Evolutionary conservation across 2,329 filamentous ascomycete species (phyloP).

Genomic region (Aspergillus tubingensis): DNA sequence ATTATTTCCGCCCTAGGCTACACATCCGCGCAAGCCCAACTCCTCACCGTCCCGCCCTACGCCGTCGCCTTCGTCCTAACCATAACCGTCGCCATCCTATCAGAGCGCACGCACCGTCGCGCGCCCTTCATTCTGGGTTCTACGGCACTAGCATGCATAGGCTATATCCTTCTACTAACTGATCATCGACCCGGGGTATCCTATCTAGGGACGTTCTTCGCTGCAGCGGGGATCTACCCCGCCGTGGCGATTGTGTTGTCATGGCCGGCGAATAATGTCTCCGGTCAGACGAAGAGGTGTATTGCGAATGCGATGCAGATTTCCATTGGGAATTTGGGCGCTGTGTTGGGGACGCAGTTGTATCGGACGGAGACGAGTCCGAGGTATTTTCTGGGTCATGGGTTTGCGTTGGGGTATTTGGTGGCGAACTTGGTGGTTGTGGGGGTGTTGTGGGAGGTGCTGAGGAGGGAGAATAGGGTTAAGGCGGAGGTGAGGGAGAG

Average conservation of each 20-base stretch:
- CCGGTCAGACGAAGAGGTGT: slow-evolving; percentile 68
- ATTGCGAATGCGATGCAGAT: slow-evolving; percentile 72
- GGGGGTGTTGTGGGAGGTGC: slow-evolving; percentile 51
- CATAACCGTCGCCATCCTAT: slow-evolving; percentile 59
- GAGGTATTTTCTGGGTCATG: slow-evolving; percentile 66
- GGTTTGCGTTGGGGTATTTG: slow-evolving; percentile 63
- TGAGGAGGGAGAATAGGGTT: slow-evolving; percentile 60
- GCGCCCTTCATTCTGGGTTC: slow-evolving; percentile 66
- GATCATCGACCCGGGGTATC: slow-evolving; percentile 58
- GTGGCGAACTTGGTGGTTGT: too few species aligned
- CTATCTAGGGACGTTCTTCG: slow-evolving; percentile 64
- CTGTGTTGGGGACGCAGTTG: slow-evolving; percentile 69
- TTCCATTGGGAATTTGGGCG: slow-evolving; percentile 69
- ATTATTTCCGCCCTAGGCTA: slow-evolving; percentile 49
- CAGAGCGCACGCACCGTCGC: slow-evolving; percentile 59
- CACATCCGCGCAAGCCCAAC: slow-evolving; percentile 45
- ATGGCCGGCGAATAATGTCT: slow-evolving; percentile 73
- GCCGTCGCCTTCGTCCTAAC: slow-evolving; percentile 64
- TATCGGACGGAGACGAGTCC: slow-evolving; percentile 64
- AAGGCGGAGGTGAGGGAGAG: slow-evolving; percentile 53
- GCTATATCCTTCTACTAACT: slow-evolving; percentile 63
- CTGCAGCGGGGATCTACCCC: slow-evolving; percentile 68
- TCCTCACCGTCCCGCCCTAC: slow-evolving; percentile 66
- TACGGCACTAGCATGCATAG: slow-evolving; percentile 59
- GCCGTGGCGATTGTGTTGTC: slow-evolving; percentile 63